Base-by-base conservation (phyloP, 1,139 yeast species). In the Sugiyamaella castrensis region DNA sequence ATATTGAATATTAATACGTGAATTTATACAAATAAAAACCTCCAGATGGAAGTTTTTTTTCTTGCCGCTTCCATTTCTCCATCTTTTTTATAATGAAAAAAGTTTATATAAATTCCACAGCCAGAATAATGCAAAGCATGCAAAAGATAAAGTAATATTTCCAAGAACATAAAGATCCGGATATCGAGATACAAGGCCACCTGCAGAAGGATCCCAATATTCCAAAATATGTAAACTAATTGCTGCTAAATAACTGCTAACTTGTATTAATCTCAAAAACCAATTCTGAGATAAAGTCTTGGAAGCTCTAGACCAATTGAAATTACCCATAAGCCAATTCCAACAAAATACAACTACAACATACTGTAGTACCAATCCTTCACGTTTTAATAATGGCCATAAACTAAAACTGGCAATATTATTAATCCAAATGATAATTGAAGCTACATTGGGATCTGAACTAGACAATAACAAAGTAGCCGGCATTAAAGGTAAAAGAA, bases 131-230 rank as follows among this genome's bases (percentile, higher is more conserved):
- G 72, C 68, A 62, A 91, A 92, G 50, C 91, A 87, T 0, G 78
- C 84, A 65, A 88, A 88, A 0, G 94, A 83, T 8, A 89, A 65
- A 0, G 82, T 63, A 36, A 86, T 81, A 62, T 92, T 92, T 12
- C 81, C 76, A 31, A 91, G 75, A 0, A 87, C 87, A 91, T 94
- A 88, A 13, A 92, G 60, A 65, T 94, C 98, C 2, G 98, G 97
- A 56, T 80, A 82, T 38, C 66, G 64, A 2, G 55, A 62, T 7
- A 75, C 56, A 11, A 53, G 31, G 19, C 45, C 40, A 11, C 27
- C 24, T 4, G 63, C 61, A 7, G 55, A 49, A 26, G 56, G 54
- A 34, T 53, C 33, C 27, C 67, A 59, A 41, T 67, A 64, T 54
- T 89, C 96, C 9, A 79, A 63, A 0, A 74, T 50, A 58, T 85